Evolutionary conservation across 2,329 filamentous ascomycete genomes (phyloP).

Genomic region (Pseudocercospora fijiensis): DNA sequence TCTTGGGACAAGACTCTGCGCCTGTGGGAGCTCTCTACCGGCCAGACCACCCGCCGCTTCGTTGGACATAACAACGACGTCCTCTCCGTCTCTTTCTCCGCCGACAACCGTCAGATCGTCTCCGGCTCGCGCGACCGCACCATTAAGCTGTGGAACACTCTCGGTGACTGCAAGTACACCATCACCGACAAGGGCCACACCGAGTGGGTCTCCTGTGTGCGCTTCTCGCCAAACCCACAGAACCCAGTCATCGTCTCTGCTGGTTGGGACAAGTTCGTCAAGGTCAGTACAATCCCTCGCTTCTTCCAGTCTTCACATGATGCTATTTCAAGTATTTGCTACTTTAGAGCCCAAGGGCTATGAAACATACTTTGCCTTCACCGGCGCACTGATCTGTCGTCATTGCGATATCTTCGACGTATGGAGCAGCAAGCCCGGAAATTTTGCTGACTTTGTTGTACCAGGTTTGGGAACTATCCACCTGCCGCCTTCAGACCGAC

Average conservation of each 20-base stretch:
- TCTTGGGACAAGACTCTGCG: slow-evolving; percentile 99
- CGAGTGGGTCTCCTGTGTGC: slow-evolving; percentile 99
- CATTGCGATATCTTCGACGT: background rate
- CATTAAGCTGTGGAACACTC: slow-evolving; percentile 99
- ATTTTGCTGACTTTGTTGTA: slow-evolving; percentile 11
- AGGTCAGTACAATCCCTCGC: slow-evolving; percentile 66
- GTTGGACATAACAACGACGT: slow-evolving; percentile 99
- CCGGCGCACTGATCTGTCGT: slow-evolving; percentile 71
- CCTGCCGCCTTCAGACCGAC: slow-evolving; percentile 99
- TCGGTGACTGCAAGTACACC: slow-evolving; percentile 99
- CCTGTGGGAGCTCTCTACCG: slow-evolving; percentile 97
- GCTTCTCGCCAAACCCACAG: slow-evolving; percentile 99
- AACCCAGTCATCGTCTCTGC: slow-evolving; percentile 99
- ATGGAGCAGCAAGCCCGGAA: background rate
- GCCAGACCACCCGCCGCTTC: slow-evolving; percentile 95
- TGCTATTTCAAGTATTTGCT: slow-evolving; percentile 99
- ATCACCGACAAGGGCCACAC: slow-evolving; percentile 99
- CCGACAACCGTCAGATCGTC: slow-evolving; percentile 99
- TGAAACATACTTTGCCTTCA: slow-evolving; percentile 83
- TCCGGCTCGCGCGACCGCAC: slow-evolving; percentile 96
- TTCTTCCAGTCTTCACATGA: slow-evolving; percentile 63
- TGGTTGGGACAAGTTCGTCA: slow-evolving; percentile 99
- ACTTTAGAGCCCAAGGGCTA: slow-evolving; percentile 98
- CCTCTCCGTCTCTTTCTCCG: slow-evolving; percentile 99
- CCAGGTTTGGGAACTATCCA: slow-evolving; percentile 98